phyloP scores from a whole-genome alignment of 495 filamentous ascomycete genomes.

The Evernia prunastri region DNA sequence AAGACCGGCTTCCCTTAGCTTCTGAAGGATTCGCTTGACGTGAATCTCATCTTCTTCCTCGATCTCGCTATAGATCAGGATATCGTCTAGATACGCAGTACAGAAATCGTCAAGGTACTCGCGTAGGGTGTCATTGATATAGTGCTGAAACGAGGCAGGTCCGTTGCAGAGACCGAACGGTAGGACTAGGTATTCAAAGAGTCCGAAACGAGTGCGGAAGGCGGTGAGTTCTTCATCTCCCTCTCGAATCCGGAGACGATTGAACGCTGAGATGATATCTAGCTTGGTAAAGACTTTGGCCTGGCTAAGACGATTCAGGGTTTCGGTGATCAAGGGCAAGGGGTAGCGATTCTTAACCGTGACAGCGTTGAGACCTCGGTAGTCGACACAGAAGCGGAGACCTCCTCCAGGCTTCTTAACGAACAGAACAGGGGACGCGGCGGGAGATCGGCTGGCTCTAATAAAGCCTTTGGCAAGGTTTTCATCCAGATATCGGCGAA shows the following conservation, averaged over 20 bases:
- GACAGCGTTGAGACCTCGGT: conserved; percentile 37
- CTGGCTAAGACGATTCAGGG: conserved; percentile 26
- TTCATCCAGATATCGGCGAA: not conserved
- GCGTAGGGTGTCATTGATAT: conserved; percentile 28
- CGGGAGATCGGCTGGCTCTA: not conserved
- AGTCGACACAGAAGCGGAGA: conserved; percentile 31
- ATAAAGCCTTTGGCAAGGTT: not conserved
- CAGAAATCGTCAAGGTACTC: conserved; percentile 5
- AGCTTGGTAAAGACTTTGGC: conserved; percentile 38
- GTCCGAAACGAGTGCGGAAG: conserved; percentile 30
- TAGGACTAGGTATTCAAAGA: conserved; percentile 30
- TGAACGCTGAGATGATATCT: conserved; percentile 29
- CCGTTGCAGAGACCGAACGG: conserved; percentile 29
- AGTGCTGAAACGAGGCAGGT: conserved; percentile 27
- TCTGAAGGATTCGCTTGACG: too few species aligned
- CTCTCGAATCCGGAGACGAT: conserved; percentile 22
- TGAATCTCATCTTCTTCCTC: too few species aligned
- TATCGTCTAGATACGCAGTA: conserved; percentile 11
- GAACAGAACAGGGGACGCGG: not conserved
- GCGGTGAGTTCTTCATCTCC: conserved; percentile 34
- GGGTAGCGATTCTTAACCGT: conserved; percentile 41
- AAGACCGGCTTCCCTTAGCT: too few species aligned
- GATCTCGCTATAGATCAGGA: conserved; percentile 29
- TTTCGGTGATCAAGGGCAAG: conserved; percentile 38
- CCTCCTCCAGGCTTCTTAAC: not conserved